A percentile compares a stretch with the other conserved stretches of the same genome.
Conservation (phyloP, 768 basidiomycete species). For the Lentinula edodes region DNA sequence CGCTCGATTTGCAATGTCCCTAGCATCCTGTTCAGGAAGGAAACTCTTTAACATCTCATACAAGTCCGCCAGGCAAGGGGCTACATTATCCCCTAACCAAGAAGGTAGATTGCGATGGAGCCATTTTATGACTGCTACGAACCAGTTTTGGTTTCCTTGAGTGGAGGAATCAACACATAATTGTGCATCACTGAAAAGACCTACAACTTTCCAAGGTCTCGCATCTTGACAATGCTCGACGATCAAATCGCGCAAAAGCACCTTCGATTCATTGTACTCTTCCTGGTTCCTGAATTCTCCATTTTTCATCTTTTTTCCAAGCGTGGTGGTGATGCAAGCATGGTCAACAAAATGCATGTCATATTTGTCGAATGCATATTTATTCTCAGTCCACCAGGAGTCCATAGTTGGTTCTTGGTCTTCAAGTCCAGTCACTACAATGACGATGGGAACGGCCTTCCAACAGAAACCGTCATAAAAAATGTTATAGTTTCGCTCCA, state of each 20-base stretch:
- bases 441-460: conserved; percentile 29
- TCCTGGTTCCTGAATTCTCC: conserved; percentile 1
- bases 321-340: conserved; percentile 26
- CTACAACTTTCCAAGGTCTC: conserved; percentile 17
- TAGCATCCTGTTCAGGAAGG: neutral
- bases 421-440: conserved; percentile 35
- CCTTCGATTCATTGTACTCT: conserved; percentile 17
- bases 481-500: conserved; percentile 32
- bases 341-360: conserved; percentile 23
- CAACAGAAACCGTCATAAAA: conserved; percentile 32
- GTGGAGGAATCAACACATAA: neutral
- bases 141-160: neutral
- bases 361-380: conserved; percentile 16
- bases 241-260: conserved; percentile 17
- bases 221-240: conserved; percentile 10
- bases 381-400: conserved; percentile 23
- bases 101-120: neutral
- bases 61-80: neutral
- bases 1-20: neutral
- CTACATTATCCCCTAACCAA: neutral
- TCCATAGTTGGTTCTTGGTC: conserved; percentile 23
- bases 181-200: neutral
- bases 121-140: neutral
- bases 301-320: neutral
- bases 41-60: neutral